These are phyloP conservation scores for Aphanomyces invadans DNA, from an alignment of 352 stramenopile genomes.

Conservation along the genomic window DNA sequence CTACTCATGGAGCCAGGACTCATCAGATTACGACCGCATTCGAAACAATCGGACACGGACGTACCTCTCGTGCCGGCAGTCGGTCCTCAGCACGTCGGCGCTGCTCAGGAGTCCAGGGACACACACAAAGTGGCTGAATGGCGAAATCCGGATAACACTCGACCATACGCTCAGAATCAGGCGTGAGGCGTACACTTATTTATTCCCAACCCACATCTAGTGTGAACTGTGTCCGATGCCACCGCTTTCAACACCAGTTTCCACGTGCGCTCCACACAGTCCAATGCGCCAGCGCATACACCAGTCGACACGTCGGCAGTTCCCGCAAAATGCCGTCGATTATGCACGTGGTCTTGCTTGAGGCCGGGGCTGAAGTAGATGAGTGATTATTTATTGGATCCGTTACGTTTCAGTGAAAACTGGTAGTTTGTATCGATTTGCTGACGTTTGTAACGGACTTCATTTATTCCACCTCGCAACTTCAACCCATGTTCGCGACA, in stretches of 20 bases:
- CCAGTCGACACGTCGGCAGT: too few relatives aligned
- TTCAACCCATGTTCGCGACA: not conserved
- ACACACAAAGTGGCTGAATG: not conserved
- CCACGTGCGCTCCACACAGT: too few relatives aligned
- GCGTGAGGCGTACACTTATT: too few relatives aligned
- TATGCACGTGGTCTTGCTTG: too few relatives aligned
- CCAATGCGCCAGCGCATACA: too few relatives aligned
- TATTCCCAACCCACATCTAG: too few relatives aligned
- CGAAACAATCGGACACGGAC: not conserved
- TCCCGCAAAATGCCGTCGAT: too few relatives aligned
- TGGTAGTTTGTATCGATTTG: not conserved
- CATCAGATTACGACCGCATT: not conserved
- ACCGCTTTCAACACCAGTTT: too few relatives aligned
- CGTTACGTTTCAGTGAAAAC: not conserved
- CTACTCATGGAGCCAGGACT: not conserved
- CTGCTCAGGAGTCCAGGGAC: not conserved
- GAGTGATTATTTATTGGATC: not conserved
- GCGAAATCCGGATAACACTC: slow-evolving; percentile 4
- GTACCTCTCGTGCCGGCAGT: too few relatives aligned
- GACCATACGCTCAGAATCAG: not conserved
- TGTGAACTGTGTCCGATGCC: too few relatives aligned
- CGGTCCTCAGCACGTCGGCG: too few relatives aligned
- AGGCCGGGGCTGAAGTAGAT: not conserved
- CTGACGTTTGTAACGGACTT: not conserved
- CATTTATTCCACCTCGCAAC: not conserved